Percentiles rank a stretch among this genome's conserved stretches.
Evolutionary conservation across 176 grass and related monocot species (phyloP).

Genomic region (Rhipidocladum racemiflorum): DNA sequence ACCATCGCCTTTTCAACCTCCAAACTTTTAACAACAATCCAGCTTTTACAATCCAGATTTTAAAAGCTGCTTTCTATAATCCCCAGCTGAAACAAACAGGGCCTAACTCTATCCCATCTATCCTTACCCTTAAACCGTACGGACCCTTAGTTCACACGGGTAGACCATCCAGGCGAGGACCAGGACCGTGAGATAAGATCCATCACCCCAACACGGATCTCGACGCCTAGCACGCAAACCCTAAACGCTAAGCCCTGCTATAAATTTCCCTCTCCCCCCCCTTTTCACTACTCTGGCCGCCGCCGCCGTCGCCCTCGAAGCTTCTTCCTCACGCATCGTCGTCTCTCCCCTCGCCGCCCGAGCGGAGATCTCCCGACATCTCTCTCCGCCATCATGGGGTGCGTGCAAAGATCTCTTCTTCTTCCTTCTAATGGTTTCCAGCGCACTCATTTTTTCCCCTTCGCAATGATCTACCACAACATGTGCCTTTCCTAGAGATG

Average conservation of each 20-base stretch:
- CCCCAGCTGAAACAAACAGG: too few relatives aligned
- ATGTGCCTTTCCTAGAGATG: neutral
- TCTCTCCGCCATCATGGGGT: slow-evolving; percentile 47
- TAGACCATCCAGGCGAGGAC: neutral
- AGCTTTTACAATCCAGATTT: too few relatives aligned
- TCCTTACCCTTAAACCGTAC: too few relatives aligned
- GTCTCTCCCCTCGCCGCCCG: neutral
- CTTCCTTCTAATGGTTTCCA: neutral
- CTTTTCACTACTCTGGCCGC: neutral
- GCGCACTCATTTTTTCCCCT: neutral
- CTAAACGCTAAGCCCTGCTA: slow-evolving; percentile 10
- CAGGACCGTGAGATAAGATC: neutral
- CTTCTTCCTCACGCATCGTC: neutral
- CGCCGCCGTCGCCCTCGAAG: slow-evolving; percentile 11
- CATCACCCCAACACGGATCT: slow-evolving; percentile 26
- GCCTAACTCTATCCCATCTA: too few relatives aligned
- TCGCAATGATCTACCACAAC: neutral
- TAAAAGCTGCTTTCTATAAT: too few relatives aligned
- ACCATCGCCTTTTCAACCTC: too few relatives aligned
- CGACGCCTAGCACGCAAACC: neutral
- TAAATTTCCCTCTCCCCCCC: neutral
- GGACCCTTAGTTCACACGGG: neutral
- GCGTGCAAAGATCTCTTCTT: neutral
- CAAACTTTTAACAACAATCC: too few relatives aligned
- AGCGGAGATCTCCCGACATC: slow-evolving; percentile 1